Evolutionary conservation across 805 yeast species (phyloP), one percentile per base, ranked within the genome.

Genomic region (Lipomyces kockii): DNA sequence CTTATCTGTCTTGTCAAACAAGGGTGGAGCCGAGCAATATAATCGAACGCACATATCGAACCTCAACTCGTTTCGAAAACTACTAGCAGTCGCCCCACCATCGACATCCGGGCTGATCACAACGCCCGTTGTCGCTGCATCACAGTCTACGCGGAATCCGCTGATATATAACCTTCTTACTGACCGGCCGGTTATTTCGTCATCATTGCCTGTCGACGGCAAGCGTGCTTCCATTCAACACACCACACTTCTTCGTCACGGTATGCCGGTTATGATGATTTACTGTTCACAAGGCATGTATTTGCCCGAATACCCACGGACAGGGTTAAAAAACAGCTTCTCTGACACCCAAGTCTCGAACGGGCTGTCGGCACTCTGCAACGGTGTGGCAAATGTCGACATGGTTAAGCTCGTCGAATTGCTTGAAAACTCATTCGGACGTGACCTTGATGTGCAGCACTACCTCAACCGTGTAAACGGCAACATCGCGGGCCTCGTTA

Each of bases 161-260:
- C 84, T 95, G 54, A 86, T 95, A 17, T 91, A 93, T 78, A 95
- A 95, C 76, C 84, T 95, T 17, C 82, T 95, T 51, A 95, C 99
- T 0, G 98, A 95, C 76, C 82, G 98, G 62, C 92, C 98, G 0
- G 83, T 91, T 9, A 88, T 94, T 25, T 92, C 97, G 0, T 91
- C 97, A 0, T 93, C 98, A 0, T 81, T 95, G 54, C 98, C 99
- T 0, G 86, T 90, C 32, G 83, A 83, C 60, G 78, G 84, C 58
- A 80, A 80, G 64, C 81, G 84, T 54, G 84, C 89, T 2, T 90
- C 92, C 0, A 83, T 83, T 59, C 78, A 89, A 29, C 57, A 64
- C 4, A 86, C 89, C 32, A 90, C 98, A 0, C 85, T 95, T 1
- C 75, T 94, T 1, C 87, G 92, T 65, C 86, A 85, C 66, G 99